Percentiles rank a stretch among this genome's conserved stretches.
phyloP scores from a whole-genome alignment of 1,284 basidiomycete genomes.

The Caloboletus inedulis region DNA sequence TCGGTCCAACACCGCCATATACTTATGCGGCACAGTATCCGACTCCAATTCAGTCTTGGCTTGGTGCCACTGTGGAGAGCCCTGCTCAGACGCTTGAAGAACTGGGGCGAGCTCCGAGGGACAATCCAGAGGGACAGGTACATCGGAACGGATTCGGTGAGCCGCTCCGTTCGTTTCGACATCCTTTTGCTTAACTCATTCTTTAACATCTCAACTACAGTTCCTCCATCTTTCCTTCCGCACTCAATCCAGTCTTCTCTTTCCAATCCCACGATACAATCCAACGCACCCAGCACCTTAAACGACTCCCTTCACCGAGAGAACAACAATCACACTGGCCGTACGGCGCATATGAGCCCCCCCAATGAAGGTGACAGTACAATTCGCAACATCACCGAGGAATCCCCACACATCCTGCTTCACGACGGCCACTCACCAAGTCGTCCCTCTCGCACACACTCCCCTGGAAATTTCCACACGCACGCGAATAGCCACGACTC shows the following conservation, averaged over 20 bases:
- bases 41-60: background rate
- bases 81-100: conserved; percentile 43
- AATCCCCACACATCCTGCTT: background rate
- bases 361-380: background rate
- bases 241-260: background rate
- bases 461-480: conserved; percentile 2
- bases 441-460: background rate
- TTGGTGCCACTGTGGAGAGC: conserved; percentile 8
- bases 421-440: background rate
- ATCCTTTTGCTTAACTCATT: background rate
- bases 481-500: background rate
- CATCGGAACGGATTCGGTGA: background rate
- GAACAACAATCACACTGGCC: background rate
- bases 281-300: conserved; percentile 15
- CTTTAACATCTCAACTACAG: background rate
- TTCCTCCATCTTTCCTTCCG: background rate
- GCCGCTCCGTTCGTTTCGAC: background rate
- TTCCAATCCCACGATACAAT: background rate
- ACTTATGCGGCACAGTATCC: conserved; percentile 17
- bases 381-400: conserved; percentile 23
- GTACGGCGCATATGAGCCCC: background rate
- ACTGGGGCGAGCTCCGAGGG: conserved; percentile 37
- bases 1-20: conserved; percentile 33
- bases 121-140: conserved; percentile 18
- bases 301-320: conserved; percentile 6